Percentiles rank a stretch among this genome's conserved stretches.
Evolutionary conservation across 2,329 filamentous ascomycete genomes (phyloP).

Genomic region (Arthrobotrys pseudoclavata): DNA sequence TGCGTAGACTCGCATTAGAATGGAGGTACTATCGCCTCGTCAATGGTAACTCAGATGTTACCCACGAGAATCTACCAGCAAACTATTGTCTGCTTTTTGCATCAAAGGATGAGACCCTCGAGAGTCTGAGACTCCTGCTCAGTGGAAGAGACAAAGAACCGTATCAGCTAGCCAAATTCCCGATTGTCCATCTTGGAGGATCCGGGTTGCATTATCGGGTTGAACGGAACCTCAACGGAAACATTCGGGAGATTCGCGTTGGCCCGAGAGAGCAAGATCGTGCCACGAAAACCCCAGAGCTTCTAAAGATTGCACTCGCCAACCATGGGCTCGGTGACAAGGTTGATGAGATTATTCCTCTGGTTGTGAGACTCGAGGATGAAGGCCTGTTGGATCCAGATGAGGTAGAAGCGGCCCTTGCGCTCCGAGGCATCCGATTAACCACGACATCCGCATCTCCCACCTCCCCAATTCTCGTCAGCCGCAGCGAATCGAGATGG

Average conservation of each 20-base stretch:
- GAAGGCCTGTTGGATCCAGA: conserved; percentile 56
- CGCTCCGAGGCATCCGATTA: conserved; percentile 57
- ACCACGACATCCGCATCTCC: conserved; percentile 54
- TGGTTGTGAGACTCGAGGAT: conserved; percentile 46
- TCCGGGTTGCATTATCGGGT: conserved; percentile 55
- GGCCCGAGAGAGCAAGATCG: conserved; percentile 50
- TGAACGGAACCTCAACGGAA: conserved; percentile 55
- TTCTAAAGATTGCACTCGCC: conserved; percentile 32
- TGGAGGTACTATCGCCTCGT: conserved; percentile 58
- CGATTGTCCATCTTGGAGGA: conserved; percentile 49
- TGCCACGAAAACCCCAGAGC: conserved; percentile 46
- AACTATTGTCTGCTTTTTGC: conserved; percentile 57
- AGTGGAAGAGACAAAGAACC: conserved; percentile 54
- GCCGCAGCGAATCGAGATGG: conserved; percentile 56
- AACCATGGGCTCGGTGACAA: conserved; percentile 48
- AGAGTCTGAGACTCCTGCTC: conserved; percentile 54
- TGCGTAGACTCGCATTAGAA: conserved; percentile 58
- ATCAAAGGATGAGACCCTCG: conserved; percentile 56
- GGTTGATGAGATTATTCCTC: conserved; percentile 52
- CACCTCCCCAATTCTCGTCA: conserved; percentile 56
- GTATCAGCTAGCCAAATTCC: conserved; percentile 53
- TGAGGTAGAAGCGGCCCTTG: conserved; percentile 54
- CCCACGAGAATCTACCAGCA: conserved; percentile 53
- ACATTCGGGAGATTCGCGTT: conserved; percentile 57
- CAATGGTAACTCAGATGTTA: conserved; percentile 53